These are phyloP conservation scores for Fusarium dlaminii DNA, from an alignment of 2,329 filamentous ascomycete species.

Conservation along the genomic window DNA sequence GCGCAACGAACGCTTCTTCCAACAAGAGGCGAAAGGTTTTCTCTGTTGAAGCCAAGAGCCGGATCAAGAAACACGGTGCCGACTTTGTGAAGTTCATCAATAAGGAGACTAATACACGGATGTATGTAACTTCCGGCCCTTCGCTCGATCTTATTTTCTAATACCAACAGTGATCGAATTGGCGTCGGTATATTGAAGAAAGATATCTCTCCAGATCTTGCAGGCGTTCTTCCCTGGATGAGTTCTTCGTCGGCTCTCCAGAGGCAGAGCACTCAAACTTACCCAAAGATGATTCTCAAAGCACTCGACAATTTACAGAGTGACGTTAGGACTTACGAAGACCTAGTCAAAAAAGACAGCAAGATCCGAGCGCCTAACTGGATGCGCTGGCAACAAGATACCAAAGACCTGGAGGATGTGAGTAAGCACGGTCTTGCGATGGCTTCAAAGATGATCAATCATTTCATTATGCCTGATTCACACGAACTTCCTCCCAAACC, in stretches of 20 bases:
- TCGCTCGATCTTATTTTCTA: background rate
- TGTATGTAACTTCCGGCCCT: constrained; percentile 11
- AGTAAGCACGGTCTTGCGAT: constrained; percentile 40
- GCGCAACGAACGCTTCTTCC: background rate
- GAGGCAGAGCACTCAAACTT: background rate
- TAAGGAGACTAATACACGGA: constrained; percentile 4
- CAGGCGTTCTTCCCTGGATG: constrained; percentile 33
- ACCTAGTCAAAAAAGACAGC: constrained; percentile 20
- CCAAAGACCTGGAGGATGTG: constrained; percentile 42
- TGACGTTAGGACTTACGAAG: constrained; percentile 38
- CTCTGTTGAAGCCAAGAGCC: constrained; percentile 30
- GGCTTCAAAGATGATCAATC: constrained; percentile 39
- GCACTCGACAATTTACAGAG: constrained; percentile 34
- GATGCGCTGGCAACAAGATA: constrained; percentile 49
- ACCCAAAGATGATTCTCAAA: constrained; percentile 14
- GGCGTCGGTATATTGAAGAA: background rate
- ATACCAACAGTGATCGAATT: constrained; percentile 5
- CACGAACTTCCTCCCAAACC: constrained; percentile 1
- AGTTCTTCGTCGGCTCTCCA: background rate
- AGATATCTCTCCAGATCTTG: constrained; percentile 16
- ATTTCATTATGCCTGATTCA: constrained; percentile 41
- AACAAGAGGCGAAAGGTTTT: constrained; percentile 20
- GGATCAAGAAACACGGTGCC: constrained; percentile 36
- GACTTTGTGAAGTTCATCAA: constrained; percentile 38
- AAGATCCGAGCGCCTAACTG: constrained; percentile 40